phyloP scores from a whole-genome alignment of 768 basidiomycete species.

The Auricularia sp. region DNA sequence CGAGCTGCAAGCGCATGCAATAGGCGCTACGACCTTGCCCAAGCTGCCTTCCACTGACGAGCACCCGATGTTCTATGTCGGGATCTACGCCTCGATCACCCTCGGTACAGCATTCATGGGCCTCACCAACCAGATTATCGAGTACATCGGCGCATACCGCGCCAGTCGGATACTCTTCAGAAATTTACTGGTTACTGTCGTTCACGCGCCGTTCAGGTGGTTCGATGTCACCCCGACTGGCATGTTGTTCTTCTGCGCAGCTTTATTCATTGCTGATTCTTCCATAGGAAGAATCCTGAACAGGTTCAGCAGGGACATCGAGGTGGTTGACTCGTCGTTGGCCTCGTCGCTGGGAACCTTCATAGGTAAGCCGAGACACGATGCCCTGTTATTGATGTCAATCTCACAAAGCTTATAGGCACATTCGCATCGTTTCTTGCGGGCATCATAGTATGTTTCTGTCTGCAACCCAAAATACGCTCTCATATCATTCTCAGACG shows the following conservation, averaged over 20 bases:
- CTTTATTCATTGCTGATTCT: no score
- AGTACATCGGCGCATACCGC: constrained; percentile 39
- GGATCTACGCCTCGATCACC: constrained; percentile 12
- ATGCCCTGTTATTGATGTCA: no score
- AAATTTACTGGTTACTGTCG: constrained; percentile 54
- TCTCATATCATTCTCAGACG: background rate
- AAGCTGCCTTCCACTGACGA: constrained; percentile 12
- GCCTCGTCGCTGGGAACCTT: constrained; percentile 41
- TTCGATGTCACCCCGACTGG: background rate
- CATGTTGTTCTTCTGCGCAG: background rate
- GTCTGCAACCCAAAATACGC: no score
- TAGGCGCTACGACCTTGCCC: background rate
- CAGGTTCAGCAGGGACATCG: constrained; percentile 21
- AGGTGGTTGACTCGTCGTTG: constrained; percentile 10
- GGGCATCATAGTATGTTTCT: constrained; percentile 2
- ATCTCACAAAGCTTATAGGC: constrained; percentile 1
- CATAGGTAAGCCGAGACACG: constrained; percentile 15
- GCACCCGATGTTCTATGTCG: constrained; percentile 18
- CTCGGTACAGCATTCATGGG: constrained; percentile 11
- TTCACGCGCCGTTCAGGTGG: constrained; percentile 66
- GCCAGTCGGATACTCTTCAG: constrained; percentile 30
- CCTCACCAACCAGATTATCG: constrained; percentile 11
- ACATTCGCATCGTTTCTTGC: constrained; percentile 9
- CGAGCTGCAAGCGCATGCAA: background rate
- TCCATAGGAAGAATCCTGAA: constrained; percentile 14